These are phyloP conservation scores for Suhomyces anneliseae DNA, from an alignment of 1,139 yeast species.

Conservation along the genomic window DNA sequence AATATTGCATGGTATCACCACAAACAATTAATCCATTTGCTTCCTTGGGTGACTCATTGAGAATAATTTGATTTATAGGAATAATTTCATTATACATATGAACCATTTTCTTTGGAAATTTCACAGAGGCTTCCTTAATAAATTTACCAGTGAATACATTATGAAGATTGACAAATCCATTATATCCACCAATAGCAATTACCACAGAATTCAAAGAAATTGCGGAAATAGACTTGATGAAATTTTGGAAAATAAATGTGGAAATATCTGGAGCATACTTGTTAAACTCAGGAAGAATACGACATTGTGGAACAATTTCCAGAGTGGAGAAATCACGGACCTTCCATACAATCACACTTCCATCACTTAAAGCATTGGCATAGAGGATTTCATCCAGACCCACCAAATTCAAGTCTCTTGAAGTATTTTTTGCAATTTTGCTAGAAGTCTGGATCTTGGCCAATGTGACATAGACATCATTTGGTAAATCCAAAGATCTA, in stretches of 20 bases:
- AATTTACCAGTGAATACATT: slow-evolving; percentile 63
- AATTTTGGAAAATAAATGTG: slow-evolving; percentile 2
- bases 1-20: slow-evolving; percentile 60
- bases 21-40: slow-evolving; percentile 56
- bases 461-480: slow-evolving; percentile 18
- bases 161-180: slow-evolving; percentile 62
- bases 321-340: slow-evolving; percentile 24
- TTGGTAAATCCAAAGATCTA: slow-evolving; percentile 12
- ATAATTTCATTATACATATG: slow-evolving; percentile 22
- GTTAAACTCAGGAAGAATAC: slow-evolving; percentile 21
- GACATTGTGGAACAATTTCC: slow-evolving; percentile 21
- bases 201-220: slow-evolving; percentile 45
- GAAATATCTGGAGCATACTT: slow-evolving; percentile 18
- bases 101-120: slow-evolving; percentile 43
- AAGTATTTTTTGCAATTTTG: slow-evolving; percentile 1
- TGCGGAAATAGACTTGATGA: slow-evolving; percentile 20
- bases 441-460: slow-evolving; percentile 20
- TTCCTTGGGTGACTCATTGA: slow-evolving; percentile 43
- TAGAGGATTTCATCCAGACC: slow-evolving; percentile 58
- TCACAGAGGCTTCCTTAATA: slow-evolving; percentile 47
- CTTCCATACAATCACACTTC: slow-evolving; percentile 43
- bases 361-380: slow-evolving; percentile 42
- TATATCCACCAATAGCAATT: slow-evolving; percentile 59
- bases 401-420: slow-evolving; percentile 23
- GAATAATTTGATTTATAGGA: slow-evolving; percentile 43